Evolutionary conservation across 2,329 filamentous ascomycete genomes (phyloP).

Genomic region (Fusarium mundagurra): DNA sequence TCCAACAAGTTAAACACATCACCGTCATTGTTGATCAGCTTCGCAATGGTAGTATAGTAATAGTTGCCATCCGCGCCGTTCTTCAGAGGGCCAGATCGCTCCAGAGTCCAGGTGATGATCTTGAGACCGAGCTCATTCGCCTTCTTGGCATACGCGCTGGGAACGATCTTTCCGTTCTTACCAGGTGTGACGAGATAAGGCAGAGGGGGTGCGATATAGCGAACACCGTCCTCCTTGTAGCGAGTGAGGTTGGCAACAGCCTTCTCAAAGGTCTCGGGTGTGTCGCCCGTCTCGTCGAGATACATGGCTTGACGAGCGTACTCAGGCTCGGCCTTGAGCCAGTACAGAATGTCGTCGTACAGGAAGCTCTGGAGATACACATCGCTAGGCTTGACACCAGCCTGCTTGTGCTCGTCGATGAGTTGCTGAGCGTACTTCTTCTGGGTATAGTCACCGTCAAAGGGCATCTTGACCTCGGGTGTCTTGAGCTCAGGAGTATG

Average conservation of each 20-base stretch:
- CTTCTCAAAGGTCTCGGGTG: constrained; percentile 58
- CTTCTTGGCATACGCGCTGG: constrained; percentile 69
- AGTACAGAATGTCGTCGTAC: constrained; percentile 72
- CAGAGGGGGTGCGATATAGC: constrained; percentile 71
- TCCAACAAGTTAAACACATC: constrained; percentile 74
- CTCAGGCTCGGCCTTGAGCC: constrained; percentile 68
- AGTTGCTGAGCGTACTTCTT: constrained; percentile 72
- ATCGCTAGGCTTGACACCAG: constrained; percentile 61
- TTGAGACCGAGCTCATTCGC: constrained; percentile 70
- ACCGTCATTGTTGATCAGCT: constrained; percentile 68
- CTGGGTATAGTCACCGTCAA: constrained; percentile 71
- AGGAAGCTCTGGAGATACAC: constrained; percentile 74
- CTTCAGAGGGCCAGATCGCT: constrained; percentile 70
- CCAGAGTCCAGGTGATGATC: constrained; percentile 75
- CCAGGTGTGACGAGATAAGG: constrained; percentile 66
- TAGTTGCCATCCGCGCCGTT: constrained; percentile 60
- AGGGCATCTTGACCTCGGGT: constrained; percentile 76
- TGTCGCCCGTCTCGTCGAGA: constrained; percentile 71
- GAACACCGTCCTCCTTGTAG: constrained; percentile 67
- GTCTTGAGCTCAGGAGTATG: constrained; percentile 76
- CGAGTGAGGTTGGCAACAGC: constrained; percentile 66
- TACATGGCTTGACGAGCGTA: constrained; percentile 71
- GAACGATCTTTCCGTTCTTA: constrained; percentile 64
- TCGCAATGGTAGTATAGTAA: constrained; percentile 66
- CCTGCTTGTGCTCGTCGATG: constrained; percentile 66